Base-by-base conservation (phyloP, 2,329 filamentous ascomycete genomes). In the Nemania abortiva region DNA sequence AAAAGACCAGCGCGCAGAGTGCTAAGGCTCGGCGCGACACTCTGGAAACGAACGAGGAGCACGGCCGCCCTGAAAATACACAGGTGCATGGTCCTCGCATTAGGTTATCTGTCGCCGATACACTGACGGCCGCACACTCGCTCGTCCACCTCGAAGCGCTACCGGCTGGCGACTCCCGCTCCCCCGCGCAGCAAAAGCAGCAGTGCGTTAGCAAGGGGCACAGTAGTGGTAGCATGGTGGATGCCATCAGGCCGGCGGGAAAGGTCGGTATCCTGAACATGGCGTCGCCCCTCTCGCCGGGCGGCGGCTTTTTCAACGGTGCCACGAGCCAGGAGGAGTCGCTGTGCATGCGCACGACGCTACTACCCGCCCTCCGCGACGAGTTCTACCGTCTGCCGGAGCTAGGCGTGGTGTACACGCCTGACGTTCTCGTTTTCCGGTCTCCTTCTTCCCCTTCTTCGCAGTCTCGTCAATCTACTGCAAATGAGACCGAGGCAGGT, bases 241-340 rank as follows among this genome's bases (percentile, higher is more conserved):
- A 34, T 9, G 31, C 9, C 31, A 9, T 34, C 5, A 39, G 0
- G 27, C 7, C 9, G 2, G 15, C 11, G 34, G 27, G 53, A 9
- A 79, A 84, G 45, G 82, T 88, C 1, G 87, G 83, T 3, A 81
- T 91, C 27, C 81, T 91, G 2, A 90, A 89, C 76, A 90, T 91
- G 88, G 88, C 88, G 0, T 91, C 88, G 0, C 87, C 88, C 0
- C 82, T 89, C 0, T 84, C 84, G 0, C 87, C 89, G 0, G 89
- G 89, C 13, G 89, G 89, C 7, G 89, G 89, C 0, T 85, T 91
- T 34, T 77, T 90, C 0, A 84, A 84, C 15, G 89, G 89, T 22
- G 87, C 88, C 0, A 86, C 85, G 9, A 85, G 85, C 3, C 88
- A 90, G 70, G 89, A 91, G 74, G 89, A 90, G 74, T 87, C 84